phyloP scores from a whole-genome alignment of 805 yeast genomes.

The Pichia insulana region DNA sequence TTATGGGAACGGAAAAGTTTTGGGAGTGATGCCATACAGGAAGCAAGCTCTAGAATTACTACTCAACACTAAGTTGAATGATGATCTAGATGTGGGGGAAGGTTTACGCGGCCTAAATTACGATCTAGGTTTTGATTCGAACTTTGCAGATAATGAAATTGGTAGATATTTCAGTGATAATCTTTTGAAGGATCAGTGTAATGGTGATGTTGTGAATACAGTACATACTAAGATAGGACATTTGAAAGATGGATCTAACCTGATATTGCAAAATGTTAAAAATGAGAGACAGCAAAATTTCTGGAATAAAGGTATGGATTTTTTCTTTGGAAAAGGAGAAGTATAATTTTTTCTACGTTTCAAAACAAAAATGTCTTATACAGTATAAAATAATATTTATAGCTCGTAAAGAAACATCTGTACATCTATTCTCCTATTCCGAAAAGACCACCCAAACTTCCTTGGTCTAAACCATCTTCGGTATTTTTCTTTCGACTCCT shows the following conservation, averaged over 20 bases:
- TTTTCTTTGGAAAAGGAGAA: slow-evolving; percentile 11
- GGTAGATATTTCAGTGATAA: slow-evolving; percentile 5
- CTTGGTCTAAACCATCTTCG: slow-evolving; percentile 11
- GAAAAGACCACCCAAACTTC: slow-evolving; percentile 12
- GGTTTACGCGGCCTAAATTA: slow-evolving; percentile 9
- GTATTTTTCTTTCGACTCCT: slow-evolving; percentile 9
- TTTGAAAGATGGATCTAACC: slow-evolving; percentile 9
- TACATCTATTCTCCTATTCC: slow-evolving; percentile 6
- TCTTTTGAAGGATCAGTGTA: background rate
- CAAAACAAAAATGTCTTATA: too few relatives aligned
- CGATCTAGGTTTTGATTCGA: slow-evolving; percentile 3
- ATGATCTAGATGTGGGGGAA: slow-evolving; percentile 11
- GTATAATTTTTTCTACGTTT: slow-evolving; percentile 5
- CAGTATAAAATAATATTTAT: too few relatives aligned
- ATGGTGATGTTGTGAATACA: background rate
- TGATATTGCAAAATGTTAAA: slow-evolving; percentile 5
- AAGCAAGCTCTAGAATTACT: slow-evolving; percentile 27
- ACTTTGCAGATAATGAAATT: slow-evolving; percentile 8
- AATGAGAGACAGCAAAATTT: background rate
- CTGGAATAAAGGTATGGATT: slow-evolving; percentile 7
- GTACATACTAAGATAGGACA: background rate
- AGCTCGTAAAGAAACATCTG: too few relatives aligned
- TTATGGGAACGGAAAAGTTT: slow-evolving; percentile 39
- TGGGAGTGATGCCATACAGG: slow-evolving; percentile 67
- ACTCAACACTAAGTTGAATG: slow-evolving; percentile 1